Base-by-base conservation (phyloP, 2,329 filamentous ascomycete genomes). In the Colletotrichum gigasporum region DNA sequence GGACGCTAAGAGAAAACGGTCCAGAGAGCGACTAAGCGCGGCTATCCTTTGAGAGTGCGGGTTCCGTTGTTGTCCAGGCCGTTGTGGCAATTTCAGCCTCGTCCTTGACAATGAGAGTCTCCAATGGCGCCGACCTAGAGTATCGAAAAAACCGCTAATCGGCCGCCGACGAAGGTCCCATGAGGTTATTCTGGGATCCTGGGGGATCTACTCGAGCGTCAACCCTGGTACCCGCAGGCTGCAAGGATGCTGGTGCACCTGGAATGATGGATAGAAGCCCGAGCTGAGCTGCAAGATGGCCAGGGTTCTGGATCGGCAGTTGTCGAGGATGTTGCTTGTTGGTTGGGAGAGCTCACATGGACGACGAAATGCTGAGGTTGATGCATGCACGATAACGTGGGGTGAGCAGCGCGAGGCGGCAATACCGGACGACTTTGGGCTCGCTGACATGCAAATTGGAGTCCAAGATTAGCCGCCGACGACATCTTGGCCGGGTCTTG, bases 101-200 rank as follows among this genome's bases (percentile, higher is more conserved):
- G 12, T 9, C 45, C 34, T 22, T 12, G 37, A 52, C 53, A 37
- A 39, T 22, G 44, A 26, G 9, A 57, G 34, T 14, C 28, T 18
- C 28, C 51, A 28, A 44, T 57, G 30, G 51, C 52, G 52, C 12
- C 16, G 30, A n/a, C 18, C 52, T 62, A 44, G 16, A 11, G 14
- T 6, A 12, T 35, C 30, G 59, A 45, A 63, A 63, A 7, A 35
- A n/a, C 30, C 52, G 3, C 22, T 37, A 42, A 58, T 6, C 16
- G 16, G 18, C 11, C 39, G 24, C 35, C 18, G 45, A n/a, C 37
- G 14, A 44, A 16, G 24, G 28, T n/a, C 30, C 35, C 16, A 37
- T 20, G 37, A 39, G 30, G 44, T 18, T 63, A 63, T 63, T 58
- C 44, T 63, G 22, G 45, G 53, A 63, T 20, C n/a, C 14, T 32